Evolutionary conservation across 2,329 filamentous ascomycete genomes (phyloP), one percentile per base, ranked within the genome.

Genomic region (Mariannaea elegans): DNA sequence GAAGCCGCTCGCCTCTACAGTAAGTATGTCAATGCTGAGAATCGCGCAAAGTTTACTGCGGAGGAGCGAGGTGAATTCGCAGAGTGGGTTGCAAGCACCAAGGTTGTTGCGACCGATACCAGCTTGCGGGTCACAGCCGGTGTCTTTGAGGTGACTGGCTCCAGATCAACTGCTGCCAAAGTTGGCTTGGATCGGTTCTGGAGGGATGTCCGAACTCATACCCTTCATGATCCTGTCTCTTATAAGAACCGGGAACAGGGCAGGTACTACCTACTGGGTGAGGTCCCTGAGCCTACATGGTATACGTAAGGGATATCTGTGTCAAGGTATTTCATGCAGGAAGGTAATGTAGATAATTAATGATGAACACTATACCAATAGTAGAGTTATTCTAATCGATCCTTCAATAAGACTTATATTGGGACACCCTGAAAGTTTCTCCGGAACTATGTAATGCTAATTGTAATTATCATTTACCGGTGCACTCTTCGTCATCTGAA

Each of bases 221-320:
- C 82, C 1, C 71, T 90, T 66, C 87, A 90, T 73, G 88, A 90
- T 71, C 87, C 87, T 0, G 86, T 90, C 24, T 84, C 87, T 21
- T 90, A 89, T 67, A 90, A 90, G 79, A 87, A 88, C 56, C 74
- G 83, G 3, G 87, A 90, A 73, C 66, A 89, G 50, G 87, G 87
- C 0, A 74, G 83, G 19, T 90, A 80, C 68, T 77, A 82, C 36
- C 67, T 90, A 54, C 66, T 89, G 48, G 80, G 78, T 13, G 84
- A 89, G 75, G 68, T 82, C 10, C 86, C 87, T 1, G 80, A 82
- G 72, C 80, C 84, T 13, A 86, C 82, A 4, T 89, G 86, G 86
- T 89, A 88, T 69, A 89, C 86, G 16, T 87, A 47, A 62, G 32
- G n/a, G n/a, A n/a, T n/a, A n/a, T n/a, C n/a, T n/a, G n/a, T n/a